Evolutionary conservation across 345 rosid species (phyloP).

Genomic region (Clausena lansium): DNA sequence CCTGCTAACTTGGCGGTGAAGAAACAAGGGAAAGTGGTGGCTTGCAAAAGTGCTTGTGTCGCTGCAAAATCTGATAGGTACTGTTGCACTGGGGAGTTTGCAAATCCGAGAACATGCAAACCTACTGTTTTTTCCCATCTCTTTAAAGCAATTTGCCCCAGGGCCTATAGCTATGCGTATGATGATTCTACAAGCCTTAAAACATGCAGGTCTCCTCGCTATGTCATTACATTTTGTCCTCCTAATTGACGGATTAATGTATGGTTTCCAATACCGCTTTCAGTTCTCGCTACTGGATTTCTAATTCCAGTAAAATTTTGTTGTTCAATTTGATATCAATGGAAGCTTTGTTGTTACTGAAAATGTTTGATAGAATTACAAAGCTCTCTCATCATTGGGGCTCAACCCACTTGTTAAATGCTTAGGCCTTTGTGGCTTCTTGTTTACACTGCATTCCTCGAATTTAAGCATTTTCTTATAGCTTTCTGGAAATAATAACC

Average conservation of each 20-base stretch:
- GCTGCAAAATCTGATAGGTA: constrained; percentile 42
- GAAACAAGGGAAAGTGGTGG: constrained; percentile 41
- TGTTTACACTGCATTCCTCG: background rate
- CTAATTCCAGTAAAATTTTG: background rate
- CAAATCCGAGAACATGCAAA: constrained; percentile 34
- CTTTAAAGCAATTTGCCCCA: constrained; percentile 51
- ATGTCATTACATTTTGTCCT: constrained; percentile 53
- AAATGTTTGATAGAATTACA: background rate
- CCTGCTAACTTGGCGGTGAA: constrained; percentile 35
- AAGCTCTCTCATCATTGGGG: background rate
- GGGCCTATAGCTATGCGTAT: constrained; percentile 44
- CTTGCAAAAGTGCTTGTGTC: constrained; percentile 53
- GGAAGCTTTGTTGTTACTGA: background rate
- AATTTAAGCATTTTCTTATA: background rate
- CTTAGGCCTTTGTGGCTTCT: constrained; percentile 1
- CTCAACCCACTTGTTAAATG: background rate
- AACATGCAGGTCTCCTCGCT: constrained; percentile 45
- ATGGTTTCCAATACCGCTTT: background rate
- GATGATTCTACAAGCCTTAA: constrained; percentile 49
- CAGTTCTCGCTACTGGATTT: background rate
- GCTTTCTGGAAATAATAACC: background rate
- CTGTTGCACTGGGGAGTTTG: constrained; percentile 48
- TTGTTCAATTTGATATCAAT: background rate
- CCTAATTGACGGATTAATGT: constrained; percentile 20
- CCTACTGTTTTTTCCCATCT: constrained; percentile 40